Evolutionary conservation across 208 protist species (phyloP).

Genomic region (Herpetomonas samuelpessoai): DNA sequence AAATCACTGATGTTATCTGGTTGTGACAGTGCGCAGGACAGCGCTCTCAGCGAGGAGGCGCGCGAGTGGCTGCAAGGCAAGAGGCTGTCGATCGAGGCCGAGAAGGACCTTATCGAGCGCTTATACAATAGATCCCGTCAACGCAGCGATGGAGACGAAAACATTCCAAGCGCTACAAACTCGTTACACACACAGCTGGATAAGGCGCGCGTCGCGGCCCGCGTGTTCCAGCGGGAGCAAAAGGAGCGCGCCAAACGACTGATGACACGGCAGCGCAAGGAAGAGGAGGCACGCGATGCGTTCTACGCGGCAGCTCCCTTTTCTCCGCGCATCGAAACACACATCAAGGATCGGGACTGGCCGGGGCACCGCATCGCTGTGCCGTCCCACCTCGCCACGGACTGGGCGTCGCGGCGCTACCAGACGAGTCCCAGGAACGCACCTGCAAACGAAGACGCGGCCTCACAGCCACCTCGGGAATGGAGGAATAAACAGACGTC

Average conservation of each 20-base stretch:
- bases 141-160: too few relatives aligned
- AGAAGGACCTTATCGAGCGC: background rate
- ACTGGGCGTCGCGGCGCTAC: background rate
- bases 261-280: background rate
- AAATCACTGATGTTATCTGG: too few relatives aligned
- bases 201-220: background rate
- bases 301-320: background rate
- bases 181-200: background rate
- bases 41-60: too few relatives aligned
- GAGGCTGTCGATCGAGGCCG: background rate
- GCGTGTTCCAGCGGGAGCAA: background rate
- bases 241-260: background rate
- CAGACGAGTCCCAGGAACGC: background rate
- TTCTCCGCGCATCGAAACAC: background rate
- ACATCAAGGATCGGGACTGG: background rate
- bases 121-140: background rate
- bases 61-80: background rate
- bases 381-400: background rate
- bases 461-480: too few relatives aligned
- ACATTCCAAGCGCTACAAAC: background rate
- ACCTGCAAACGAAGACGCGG: background rate
- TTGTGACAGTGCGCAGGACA: too few relatives aligned
- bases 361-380: background rate
- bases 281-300: background rate
- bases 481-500: too few relatives aligned